These are phyloP conservation scores for Macrolepiota fuliginosa DNA, from an alignment of 768 basidiomycete species.

Conservation along the genomic window DNA sequence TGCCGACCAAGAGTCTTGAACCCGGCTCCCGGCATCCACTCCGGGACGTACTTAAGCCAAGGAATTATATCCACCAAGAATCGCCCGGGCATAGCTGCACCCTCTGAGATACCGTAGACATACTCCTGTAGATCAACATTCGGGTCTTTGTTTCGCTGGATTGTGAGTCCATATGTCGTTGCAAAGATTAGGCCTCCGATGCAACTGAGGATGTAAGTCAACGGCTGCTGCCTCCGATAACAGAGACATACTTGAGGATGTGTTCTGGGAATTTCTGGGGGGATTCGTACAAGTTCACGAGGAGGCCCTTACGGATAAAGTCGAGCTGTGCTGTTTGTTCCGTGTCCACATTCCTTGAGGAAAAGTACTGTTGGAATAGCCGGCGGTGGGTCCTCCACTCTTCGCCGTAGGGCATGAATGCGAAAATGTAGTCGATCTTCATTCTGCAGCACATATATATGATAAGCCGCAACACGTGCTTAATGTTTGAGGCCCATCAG, in stretches of 20 bases:
- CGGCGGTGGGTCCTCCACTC: constrained; percentile 14
- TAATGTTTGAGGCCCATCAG: neutral
- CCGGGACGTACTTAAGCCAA: constrained; percentile 3
- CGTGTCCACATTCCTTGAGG: neutral
- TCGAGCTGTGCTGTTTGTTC: constrained; percentile 17
- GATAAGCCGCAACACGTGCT: neutral
- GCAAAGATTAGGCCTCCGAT: neutral
- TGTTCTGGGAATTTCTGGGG: constrained; percentile 6
- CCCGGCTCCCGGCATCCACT: constrained; percentile 8
- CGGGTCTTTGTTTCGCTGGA: neutral
- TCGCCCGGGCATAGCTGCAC: neutral
- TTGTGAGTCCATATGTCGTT: constrained; percentile 1
- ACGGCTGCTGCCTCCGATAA: too few relatives aligned
- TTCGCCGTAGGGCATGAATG: constrained; percentile 7
- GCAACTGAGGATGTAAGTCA: constrained; percentile 5
- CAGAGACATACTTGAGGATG: constrained; percentile 4
- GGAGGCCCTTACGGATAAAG: constrained; percentile 1
- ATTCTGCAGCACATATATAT: too few relatives aligned
- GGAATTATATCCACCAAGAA: constrained; percentile 11
- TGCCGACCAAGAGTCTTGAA: neutral
- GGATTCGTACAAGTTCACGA: neutral
- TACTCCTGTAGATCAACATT: neutral
- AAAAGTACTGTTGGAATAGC: constrained; percentile 12
- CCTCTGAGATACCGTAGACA: neutral
- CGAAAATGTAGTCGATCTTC: constrained; percentile 1